Base-by-base conservation (phyloP, 2,329 filamentous ascomycete genomes). In the Coniochaeta ligniaria region DNA sequence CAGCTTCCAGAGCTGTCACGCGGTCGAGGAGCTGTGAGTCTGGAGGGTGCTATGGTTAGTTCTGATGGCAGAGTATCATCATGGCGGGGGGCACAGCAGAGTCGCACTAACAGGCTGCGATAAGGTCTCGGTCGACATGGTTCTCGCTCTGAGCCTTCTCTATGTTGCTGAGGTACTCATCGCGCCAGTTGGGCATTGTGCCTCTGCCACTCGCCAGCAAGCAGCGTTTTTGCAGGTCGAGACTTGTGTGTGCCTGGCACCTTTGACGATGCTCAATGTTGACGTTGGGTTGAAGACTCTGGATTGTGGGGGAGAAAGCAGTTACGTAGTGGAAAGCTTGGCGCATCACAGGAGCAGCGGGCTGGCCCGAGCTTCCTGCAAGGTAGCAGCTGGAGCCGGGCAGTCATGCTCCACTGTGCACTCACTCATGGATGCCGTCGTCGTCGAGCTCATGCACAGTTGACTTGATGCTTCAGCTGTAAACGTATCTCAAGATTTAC, bases 161-260 rank as follows among this genome's bases (percentile, higher is more conserved):
- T 65, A 98, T 80, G 65, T 89, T 88, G 63, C 84, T 80, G 63
- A 91, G 80, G 73, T 96, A 97, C 69, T 96, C 90, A 66, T 90
- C 86, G 69, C 88, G 84, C 90, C 93, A 96, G 78, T 83, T 84
- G 64, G 85, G 81, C 81, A 83, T 83, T 61, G 35, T 70, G 66
- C 54, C 33, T 57, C 31, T 52, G 24, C 26, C 35, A 45, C 43
- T 22, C 20, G 12, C 33, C 33, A n/a, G 38, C 14, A 56, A 47
- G 22, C 56, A 31, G 36, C 26, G 54, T 57, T 22, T 24, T 22
- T 24, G 31, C 22, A n/a, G 17, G 16, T 57, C 54, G 28, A 36
- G 6, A 36, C 16, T 9, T 52, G 22, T 31, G 47, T 52, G 17
- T 28, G 47, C 26, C 47, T 31, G 47, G 16, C 2, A 24, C n/a